Base-by-base conservation (phyloP, 805 yeast genomes). In the Wickerhamomyces ciferrii region DNA sequence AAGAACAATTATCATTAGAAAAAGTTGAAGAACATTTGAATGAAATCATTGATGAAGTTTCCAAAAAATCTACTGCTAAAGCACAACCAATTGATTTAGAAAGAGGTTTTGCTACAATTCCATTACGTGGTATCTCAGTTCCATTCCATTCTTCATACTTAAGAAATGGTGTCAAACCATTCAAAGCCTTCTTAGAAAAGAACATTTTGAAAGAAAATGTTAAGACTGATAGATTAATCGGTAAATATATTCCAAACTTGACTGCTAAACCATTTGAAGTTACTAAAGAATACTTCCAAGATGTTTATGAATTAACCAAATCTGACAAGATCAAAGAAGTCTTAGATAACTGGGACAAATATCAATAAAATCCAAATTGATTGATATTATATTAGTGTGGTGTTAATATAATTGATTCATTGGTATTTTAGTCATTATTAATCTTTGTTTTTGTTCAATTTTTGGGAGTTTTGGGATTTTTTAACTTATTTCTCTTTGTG, bases 71-170 rank as follows among this genome's bases (percentile, higher is more conserved):
- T 17, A 45, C 68, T 44, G 96, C 87, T 49, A 94, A 94, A 74
- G 90, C 95, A 45, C 98, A 92, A 75, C 99, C 99, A 59, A 88
- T 94, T 66, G 96, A 90, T 47, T 78, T 95, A 63, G 95, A 94
- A 74, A 86, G 99, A 75, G 99, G 99, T 23, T 92, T 88, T 60
- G 98, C 99, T 38, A 92, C 94, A 61, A 94, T 94, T 60, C 99
- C 99, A 67, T 81, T 94, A 70, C 90, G 86, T 77, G 99, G 99
- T 60, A 94, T 94, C 56, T 89, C 97, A n/a, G 99, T 94, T 66
- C 99, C 99, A 53, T 94, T 94, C 97, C 99, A 94, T 74, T 90
- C 97, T 25, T 84, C 96, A n/a, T 94, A 95, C 75, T 79, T 94
- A 74, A 86, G 92, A 79, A 87, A 94, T 48, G 99, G 99, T 72